Conservation (phyloP, 139 green algal species). For the Zygnema cylindricum region DNA sequence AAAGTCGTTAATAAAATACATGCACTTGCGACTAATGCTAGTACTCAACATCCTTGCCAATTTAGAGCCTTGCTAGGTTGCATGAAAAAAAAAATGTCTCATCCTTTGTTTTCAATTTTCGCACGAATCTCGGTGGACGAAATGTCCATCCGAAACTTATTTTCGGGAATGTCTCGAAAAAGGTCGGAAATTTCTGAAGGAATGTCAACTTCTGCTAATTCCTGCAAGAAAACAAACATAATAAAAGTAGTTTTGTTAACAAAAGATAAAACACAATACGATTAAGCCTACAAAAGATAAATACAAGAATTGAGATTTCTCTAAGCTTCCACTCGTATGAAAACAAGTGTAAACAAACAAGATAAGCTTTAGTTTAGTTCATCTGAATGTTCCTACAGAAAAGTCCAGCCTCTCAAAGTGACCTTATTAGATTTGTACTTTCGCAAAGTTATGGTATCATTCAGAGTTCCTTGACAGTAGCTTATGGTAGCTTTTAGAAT, state of each 20-base stretch:
- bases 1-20: too few relatives aligned
- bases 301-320: too few relatives aligned
- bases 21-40: too few relatives aligned
- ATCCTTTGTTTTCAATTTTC: neutral
- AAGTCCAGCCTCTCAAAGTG: neutral
- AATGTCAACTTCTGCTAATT: constrained; percentile 40
- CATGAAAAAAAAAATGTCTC: too few relatives aligned
- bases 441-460: constrained; percentile 1
- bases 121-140: constrained; percentile 48
- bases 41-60: too few relatives aligned
- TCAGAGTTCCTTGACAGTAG: constrained; percentile 10
- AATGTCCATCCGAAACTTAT: constrained; percentile 47
- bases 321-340: too few relatives aligned
- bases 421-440: too few relatives aligned
- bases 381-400: constrained; percentile 4
- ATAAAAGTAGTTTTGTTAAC: neutral
- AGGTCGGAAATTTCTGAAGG: constrained; percentile 23
- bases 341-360: neutral
- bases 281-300: too few relatives aligned
- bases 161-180: constrained; percentile 39
- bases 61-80: too few relatives aligned
- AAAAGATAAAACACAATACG: neutral
- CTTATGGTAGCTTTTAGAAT: neutral
- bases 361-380: neutral
- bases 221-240: constrained; percentile 34